Base-by-base conservation (phyloP, 257 asterid species). In the Solanum peruvianum region DNA sequence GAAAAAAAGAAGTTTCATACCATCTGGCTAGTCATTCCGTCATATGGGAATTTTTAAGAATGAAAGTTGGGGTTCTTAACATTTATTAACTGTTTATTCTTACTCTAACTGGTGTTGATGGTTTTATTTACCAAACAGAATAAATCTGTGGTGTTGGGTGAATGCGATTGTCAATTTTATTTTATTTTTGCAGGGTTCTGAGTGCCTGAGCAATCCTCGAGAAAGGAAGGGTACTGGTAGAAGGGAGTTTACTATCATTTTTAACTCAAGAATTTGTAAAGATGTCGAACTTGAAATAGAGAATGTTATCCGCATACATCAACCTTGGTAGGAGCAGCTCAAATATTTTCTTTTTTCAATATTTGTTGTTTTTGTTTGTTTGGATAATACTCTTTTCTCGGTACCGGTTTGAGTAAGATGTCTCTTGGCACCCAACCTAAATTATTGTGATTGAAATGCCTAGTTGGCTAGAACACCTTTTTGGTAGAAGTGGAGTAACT, bases 231-330 rank as follows among this genome's bases (percentile, higher is more conserved):
- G 86, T 73, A 88, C 73, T 9, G 86, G 83, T 37, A 87, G 89
- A 87, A 92, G 93, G 89, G 86, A 88, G 44, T 88, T 90, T 89
- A 94, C 92, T 44, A 82, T 96, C 88, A 93, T 96, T 88, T 96
- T 95, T 91, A 93, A 91, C 93, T 90, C 98, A 85, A 93, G 93
- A 92, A 45, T 92, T 25, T 94, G 96, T 76, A 82, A 85, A 14
- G 92, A 93, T 84, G 92, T 92, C 84, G 98, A 94, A 87, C 93
- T 95, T 88, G 98, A 95, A 89, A 93, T 89, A 39, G 98, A 97
- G 84, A 93, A 89, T 90, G 73, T 91, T 89, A 92, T 96, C 56
- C 87, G 92, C 89, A 41, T 96, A 87, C 92, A 87, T 86, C 90
- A 92, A 33, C 99, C 98, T 73, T 96, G 99, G 99, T 96, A 96